These are phyloP conservation scores for Circinella minor DNA, from an alignment of 371 early-diverging fungal genomes.

Conservation along the genomic window DNA sequence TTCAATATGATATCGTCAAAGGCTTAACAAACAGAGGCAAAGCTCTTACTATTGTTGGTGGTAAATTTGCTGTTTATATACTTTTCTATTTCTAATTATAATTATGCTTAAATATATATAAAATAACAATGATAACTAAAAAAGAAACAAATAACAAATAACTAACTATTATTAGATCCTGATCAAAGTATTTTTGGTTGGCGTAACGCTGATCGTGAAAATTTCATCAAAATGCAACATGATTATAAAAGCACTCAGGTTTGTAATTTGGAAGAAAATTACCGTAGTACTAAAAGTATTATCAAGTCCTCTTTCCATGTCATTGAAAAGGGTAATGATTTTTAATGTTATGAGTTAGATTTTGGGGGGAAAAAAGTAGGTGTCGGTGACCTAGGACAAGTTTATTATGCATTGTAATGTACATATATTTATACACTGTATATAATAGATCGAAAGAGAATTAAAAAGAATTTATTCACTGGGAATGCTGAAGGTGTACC, in stretches of 20 bases:
- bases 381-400: too few relatives aligned
- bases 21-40: constrained; percentile 38
- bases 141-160: neutral
- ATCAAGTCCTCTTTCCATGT: constrained; percentile 50
- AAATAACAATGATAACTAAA: too few relatives aligned
- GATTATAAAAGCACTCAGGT: constrained; percentile 39
- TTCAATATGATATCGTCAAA: constrained; percentile 61
- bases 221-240: constrained; percentile 53
- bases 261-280: constrained; percentile 58
- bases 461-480: constrained; percentile 33
- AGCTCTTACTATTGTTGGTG: constrained; percentile 64
- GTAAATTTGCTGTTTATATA: constrained; percentile 24
- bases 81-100: neutral
- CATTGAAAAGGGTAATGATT: constrained; percentile 47
- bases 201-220: constrained; percentile 61
- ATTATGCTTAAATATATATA: too few relatives aligned
- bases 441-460: constrained; percentile 26
- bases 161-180: constrained; percentile 31
- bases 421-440: neutral
- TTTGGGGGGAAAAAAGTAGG: too few relatives aligned
- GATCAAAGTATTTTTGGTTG: constrained; percentile 72
- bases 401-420: constrained; percentile 10
- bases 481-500: constrained; percentile 41
- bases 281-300: constrained; percentile 60
- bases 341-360: neutral